Base-by-base conservation (phyloP, 495 filamentous ascomycete species). In the Jackrogersella multiformis region DNA sequence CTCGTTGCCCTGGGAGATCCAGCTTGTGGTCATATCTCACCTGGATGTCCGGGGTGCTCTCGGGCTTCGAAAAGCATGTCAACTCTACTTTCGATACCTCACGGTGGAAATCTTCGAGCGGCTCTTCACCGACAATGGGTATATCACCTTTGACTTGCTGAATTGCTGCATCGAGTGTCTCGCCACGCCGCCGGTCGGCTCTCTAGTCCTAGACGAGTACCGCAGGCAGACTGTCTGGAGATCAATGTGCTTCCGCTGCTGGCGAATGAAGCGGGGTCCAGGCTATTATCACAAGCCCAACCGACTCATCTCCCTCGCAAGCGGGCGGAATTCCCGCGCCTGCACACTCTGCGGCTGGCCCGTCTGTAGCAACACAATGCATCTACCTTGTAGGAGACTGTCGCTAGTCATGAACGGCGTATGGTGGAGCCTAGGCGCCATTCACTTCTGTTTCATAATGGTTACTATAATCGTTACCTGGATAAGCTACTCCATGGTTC, bases 41-140 rank as follows among this genome's bases (percentile, higher is more conserved):
- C 55, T 76, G 24, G 39, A 59, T 35, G 71, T 80, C 21, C 67
- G 63, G 49, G 66, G 69, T 51, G 67, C 76, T 4, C 49, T 71
- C n/a, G 56, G 62, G 8, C 72, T 80, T 24, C 71, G 76, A 5
- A 34, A 55, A n/a, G 78, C 76, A 3, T 76, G 74, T 72, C 72
- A 68, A n/a, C 34, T 38, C 5, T 68, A 74, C 45, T 54, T 18
- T 26, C 2, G 57, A 13, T 39, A 53, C 16, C 39, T 59, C 38
- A 46, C 45, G 18, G 13, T 5, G 12, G 23, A 28, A 1, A 30
- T 7, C 4, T 24, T 66, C 12, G 15, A 15, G 20, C 35, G 20
- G 15, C 7, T 45, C 7, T 59, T 59, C 28, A 54, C 45, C 5
- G 15, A 13, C 9, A 6, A 59, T 12, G 54, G 36, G 0, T 42